A percentile compares a stretch with the other conserved stretches of the same genome.
Conservation (phyloP, 1,284 basidiomycete species). For the Irpex sp. region DNA sequence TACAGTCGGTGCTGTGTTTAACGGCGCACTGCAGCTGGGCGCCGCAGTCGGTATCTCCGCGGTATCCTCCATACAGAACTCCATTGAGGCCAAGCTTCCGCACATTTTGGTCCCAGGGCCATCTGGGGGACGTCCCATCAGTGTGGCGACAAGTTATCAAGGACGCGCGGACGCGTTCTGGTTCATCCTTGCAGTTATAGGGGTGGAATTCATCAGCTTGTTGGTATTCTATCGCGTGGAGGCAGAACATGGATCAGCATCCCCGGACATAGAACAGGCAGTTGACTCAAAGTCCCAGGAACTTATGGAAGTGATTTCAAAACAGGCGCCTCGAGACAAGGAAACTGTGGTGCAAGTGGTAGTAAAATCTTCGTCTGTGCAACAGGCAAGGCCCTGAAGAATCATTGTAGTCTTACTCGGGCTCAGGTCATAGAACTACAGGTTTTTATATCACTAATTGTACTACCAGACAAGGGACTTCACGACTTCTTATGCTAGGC, state of each 20-base stretch:
- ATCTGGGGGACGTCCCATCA: background rate
- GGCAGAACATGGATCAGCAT: background rate
- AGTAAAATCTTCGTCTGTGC: too few relatives aligned
- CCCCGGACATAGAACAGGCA: background rate
- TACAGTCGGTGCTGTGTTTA: slow-evolving; percentile 51
- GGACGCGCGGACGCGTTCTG: slow-evolving; percentile 44
- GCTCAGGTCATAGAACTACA: too few relatives aligned
- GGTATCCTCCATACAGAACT: slow-evolving; percentile 41
- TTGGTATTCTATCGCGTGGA: slow-evolving; percentile 31
- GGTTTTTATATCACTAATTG: background rate
- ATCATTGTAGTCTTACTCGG: too few relatives aligned
- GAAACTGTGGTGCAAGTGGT: too few relatives aligned
- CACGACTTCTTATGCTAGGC: too few relatives aligned
- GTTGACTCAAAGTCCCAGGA: background rate
- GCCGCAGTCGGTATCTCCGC: slow-evolving; percentile 44
- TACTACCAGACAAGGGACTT: background rate
- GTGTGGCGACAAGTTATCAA: slow-evolving; percentile 21
- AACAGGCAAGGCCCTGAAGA: too few relatives aligned
- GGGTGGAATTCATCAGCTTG: slow-evolving; percentile 28
- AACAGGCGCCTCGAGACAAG: too few relatives aligned
- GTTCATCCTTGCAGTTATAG: slow-evolving; percentile 41
- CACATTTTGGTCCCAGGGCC: slow-evolving; percentile 12
- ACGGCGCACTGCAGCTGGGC: slow-evolving; percentile 47
- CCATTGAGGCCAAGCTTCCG: slow-evolving; percentile 30
- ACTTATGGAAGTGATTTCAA: too few relatives aligned